phyloP scores from a whole-genome alignment of 2,329 filamentous ascomycete species.

The Moelleriella libera region DNA sequence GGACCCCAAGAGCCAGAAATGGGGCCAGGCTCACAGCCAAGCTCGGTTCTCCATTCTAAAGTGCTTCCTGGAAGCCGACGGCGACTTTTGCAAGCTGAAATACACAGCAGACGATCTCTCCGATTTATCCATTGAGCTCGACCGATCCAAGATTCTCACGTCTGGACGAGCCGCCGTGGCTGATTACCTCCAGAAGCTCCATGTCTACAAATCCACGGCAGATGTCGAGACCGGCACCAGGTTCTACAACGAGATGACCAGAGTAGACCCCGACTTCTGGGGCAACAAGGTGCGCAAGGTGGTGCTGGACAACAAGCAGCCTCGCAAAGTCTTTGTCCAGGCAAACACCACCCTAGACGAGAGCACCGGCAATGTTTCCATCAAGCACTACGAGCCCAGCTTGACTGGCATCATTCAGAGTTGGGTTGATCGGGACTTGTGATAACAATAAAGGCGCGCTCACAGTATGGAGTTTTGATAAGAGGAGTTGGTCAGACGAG shows the following conservation, averaged over 20 bases:
- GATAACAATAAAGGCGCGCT: slow-evolving; percentile 5
- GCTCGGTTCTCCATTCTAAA: slow-evolving; percentile 79
- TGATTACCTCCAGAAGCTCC: slow-evolving; percentile 77
- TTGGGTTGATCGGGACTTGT: slow-evolving; percentile 50
- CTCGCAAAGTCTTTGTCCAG: slow-evolving; percentile 86
- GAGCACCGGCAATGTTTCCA: slow-evolving; percentile 51
- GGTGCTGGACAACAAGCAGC: slow-evolving; percentile 64
- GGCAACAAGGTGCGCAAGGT: slow-evolving; percentile 64
- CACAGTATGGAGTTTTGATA: background rate
- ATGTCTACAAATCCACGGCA: slow-evolving; percentile 84
- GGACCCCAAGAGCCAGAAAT: slow-evolving; percentile 82
- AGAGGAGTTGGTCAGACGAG: too few species aligned
- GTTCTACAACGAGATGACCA: slow-evolving; percentile 74
- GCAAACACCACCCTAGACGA: slow-evolving; percentile 70
- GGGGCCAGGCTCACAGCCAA: slow-evolving; percentile 87
- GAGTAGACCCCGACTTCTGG: slow-evolving; percentile 72
- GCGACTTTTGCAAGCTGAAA: slow-evolving; percentile 72
- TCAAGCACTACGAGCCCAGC: slow-evolving; percentile 79
- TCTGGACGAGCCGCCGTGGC: slow-evolving; percentile 76
- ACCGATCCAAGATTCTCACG: slow-evolving; percentile 74
- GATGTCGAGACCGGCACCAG: slow-evolving; percentile 64
- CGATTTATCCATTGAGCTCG: slow-evolving; percentile 69
- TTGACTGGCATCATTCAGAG: slow-evolving; percentile 73
- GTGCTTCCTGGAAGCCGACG: slow-evolving; percentile 74
- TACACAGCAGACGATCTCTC: slow-evolving; percentile 61